Conservation (phyloP, 2,329 filamentous ascomycete species). For the Calonectria pteridis region DNA sequence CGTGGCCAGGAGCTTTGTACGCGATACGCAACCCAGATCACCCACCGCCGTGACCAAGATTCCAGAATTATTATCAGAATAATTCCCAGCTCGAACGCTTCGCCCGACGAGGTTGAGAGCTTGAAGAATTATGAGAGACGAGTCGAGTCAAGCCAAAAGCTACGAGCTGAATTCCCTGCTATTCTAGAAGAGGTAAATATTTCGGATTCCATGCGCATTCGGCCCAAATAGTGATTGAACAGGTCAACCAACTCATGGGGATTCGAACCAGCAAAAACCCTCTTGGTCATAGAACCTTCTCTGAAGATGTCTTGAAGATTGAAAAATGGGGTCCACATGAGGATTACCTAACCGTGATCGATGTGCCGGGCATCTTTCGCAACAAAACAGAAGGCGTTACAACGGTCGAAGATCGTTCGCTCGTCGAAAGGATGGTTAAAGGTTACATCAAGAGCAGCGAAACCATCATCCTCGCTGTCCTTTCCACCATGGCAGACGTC, state of each 20-base stretch:
- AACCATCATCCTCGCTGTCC: neutral
- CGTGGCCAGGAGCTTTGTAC: slow-evolving; percentile 46
- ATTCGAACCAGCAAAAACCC: neutral
- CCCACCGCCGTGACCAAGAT: neutral
- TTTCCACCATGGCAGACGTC: neutral
- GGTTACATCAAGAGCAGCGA: neutral
- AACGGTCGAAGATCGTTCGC: neutral
- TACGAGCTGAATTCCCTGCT: neutral
- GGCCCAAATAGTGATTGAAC: too few species aligned
- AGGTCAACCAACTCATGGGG: neutral
- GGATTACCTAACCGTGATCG: neutral
- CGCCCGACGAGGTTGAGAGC: neutral
- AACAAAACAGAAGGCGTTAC: neutral
- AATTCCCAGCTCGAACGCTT: neutral
- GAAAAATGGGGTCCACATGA: neutral
- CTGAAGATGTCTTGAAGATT: neutral
- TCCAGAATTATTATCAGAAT: neutral
- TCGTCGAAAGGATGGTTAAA: neutral
- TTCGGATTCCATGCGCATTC: too few species aligned
- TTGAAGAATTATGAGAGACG: neutral
- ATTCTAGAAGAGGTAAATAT: neutral
- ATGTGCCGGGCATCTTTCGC: neutral
- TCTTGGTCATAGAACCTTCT: neutral
- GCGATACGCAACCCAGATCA: slow-evolving; percentile 46
- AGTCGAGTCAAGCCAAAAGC: neutral